Conservation (phyloP, 495 filamentous ascomycete species). For the Geopyxis carbonaria region DNA sequence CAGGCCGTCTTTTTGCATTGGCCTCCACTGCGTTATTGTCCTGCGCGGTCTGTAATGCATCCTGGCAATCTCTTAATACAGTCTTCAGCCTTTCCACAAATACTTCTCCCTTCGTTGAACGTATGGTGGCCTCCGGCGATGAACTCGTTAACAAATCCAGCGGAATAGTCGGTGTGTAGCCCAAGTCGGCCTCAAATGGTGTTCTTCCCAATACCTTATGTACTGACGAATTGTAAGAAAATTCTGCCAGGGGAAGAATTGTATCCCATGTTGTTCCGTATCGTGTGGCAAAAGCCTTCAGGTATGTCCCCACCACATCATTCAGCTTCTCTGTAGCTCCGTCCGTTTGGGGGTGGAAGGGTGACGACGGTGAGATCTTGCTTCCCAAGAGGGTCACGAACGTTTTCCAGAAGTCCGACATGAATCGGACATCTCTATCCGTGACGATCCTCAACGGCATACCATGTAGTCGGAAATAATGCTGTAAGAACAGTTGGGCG, state of each 20-base stretch:
- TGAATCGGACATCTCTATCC: neutral
- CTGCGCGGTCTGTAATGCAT: too few species aligned
- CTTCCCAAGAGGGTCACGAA: neutral
- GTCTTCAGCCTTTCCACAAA: too few species aligned
- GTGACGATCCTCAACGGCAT: neutral
- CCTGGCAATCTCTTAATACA: too few species aligned
- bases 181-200: conserved; percentile 6
- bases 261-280: neutral
- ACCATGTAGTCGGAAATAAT: neutral
- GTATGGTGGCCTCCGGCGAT: too few species aligned
- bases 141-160: conserved; percentile 2
- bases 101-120: too few species aligned
- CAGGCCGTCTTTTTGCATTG: too few species aligned
- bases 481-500: neutral
- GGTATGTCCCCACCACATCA: neutral
- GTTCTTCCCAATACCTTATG: neutral
- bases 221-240: neutral
- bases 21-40: too few species aligned
- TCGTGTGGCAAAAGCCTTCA: neutral
- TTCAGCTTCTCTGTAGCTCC: neutral
- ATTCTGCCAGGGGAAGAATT: conserved; percentile 2
- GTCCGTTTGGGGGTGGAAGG: conserved; percentile 3
- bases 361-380: neutral
- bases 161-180: conserved; percentile 1
- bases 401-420: neutral